Evolutionary conservation across 2,329 filamentous ascomycete genomes (phyloP).

Genomic region (Samsoniella hepiali): DNA sequence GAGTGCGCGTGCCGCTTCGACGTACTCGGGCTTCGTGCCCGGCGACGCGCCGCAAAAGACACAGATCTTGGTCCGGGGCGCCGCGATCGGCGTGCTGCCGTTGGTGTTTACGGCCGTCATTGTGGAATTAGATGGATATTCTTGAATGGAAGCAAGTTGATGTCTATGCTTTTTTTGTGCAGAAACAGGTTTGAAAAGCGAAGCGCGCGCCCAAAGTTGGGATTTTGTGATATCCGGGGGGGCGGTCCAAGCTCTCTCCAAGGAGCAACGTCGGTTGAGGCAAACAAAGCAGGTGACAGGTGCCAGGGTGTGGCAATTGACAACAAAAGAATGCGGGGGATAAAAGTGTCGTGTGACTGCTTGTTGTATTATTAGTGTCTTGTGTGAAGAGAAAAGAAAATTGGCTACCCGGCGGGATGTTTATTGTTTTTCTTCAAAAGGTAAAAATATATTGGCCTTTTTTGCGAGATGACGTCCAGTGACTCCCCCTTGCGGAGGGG

Average conservation of each 20-base stretch:
- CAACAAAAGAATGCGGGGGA: neutral
- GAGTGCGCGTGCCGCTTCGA: conserved; percentile 74
- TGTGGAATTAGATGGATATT: neutral
- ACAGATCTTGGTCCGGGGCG: conserved; percentile 65
- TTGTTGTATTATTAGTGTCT: too few species aligned
- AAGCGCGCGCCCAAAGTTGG: neutral
- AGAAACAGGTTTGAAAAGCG: neutral
- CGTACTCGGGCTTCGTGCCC: conserved; percentile 70
- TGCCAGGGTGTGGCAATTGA: neutral
- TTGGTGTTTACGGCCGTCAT: conserved; percentile 24
- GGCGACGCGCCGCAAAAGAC: conserved; percentile 88
- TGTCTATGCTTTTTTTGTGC: neutral
- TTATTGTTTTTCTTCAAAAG: neutral
- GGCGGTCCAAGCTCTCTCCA: neutral
- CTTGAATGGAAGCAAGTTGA: neutral
- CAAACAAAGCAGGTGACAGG: neutral
- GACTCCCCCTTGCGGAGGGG: neutral
- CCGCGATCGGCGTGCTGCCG: conserved; percentile 19
- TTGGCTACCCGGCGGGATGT: neutral
- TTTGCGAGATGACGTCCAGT: neutral
- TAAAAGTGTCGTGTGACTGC: neutral
- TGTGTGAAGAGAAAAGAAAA: neutral
- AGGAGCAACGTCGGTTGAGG: neutral
- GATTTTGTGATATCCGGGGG: neutral
- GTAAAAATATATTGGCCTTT: neutral